Evolutionary conservation across 176 grass and related monocot species (phyloP), one percentile per base, ranked within the genome.

Genomic region (Phoenix roebelenii): DNA sequence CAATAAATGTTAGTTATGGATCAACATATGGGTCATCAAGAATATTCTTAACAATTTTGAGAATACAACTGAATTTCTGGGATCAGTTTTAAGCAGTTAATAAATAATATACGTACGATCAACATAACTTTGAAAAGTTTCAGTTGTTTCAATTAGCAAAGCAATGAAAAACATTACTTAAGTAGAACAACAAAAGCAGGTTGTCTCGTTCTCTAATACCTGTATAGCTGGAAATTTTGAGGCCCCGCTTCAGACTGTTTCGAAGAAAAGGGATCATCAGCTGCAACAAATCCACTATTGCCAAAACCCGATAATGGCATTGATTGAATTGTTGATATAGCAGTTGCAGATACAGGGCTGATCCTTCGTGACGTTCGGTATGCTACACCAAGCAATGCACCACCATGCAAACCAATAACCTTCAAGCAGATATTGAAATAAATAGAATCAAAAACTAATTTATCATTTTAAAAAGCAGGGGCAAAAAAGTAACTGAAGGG

Each of bases 201-300:
- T 17, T n/a, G 26, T 29, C 17, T 30, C 58, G 20, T 60, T 60
- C 58, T 32, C 26, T 18, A 26, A 35, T 59, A 97, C 93, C 93
- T 97, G 84, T 97, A 92, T 72, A 97, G 63, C 73, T 97, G 93
- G 72, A 97, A 97, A 79, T 97, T 97, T 77, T 92, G 93, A 75
- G 87, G 78, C 2, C 76, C 77, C 2, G 84, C 83, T 66, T 92
- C 93, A 66, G 84, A 75, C 51, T 81, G 79, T 58, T 72, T 76
- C 25, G 70, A 63, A 52, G 72, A 68, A 85, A 88, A 85, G 73
- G 93, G 84, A 69, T 92, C 87, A 67, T 97, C 93, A 60, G 82
- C 74, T 66, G 93, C 76, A 61, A 29, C 59, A 63, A 73, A 73
- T 53, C 77, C 92, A 57, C 78, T 85, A 22, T 67, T 83, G 52